Base-by-base conservation (phyloP, 352 stramenopile genomes). In the Blastocystis sp. region DNA sequence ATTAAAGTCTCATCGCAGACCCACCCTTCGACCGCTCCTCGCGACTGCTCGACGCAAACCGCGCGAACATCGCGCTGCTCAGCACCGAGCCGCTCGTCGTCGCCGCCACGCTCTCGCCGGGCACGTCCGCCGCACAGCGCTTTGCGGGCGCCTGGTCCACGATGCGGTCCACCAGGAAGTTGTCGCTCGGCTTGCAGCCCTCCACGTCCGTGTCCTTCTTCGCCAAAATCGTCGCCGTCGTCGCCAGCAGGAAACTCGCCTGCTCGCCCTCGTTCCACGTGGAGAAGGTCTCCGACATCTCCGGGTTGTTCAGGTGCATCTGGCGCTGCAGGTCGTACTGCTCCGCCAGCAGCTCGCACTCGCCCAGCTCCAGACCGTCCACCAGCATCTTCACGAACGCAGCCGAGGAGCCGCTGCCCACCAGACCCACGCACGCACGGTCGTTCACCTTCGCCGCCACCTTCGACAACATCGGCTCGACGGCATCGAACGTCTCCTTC, bases 121-220 rank as follows among this genome's bases (percentile, higher is more conserved):
- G 18, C 61, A 51, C 18, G 29, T 73, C 61, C 61, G 29, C 61
- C 0, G 14, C 36, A 51, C 36, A 48, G 11, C 29, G 18, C 32
- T 46, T 46, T 14, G 18, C 21, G 32, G 61, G 61, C 38, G 29
- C 32, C 8, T 51, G 36, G 18, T 73, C 61, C 4, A 2, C 1
- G 44, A 73, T 73, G 44, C 61, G 61, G 36, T 73, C 61, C 18
- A 73, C 61, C 27, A 73, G 36, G 29, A 51, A 73, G 18, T 46
- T 51, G 32, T 73, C 61, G 32, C 32, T 51, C 2, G 61, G 61
- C 32, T 73, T 73, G 61, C 61, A 73, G 38, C 61, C 61, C 8
- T 73, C 61, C 32, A 73, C 61, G 44, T 73, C 61, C 21, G 32
- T 46, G 29, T 73, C 61, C 61, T 73, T 73, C 61, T 73, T 73